A percentile compares a stretch with the other conserved stretches of the same genome.
These are phyloP conservation scores for Phragmites australis DNA, from an alignment of 176 grass and related monocot species.

Conservation along the genomic window DNA sequence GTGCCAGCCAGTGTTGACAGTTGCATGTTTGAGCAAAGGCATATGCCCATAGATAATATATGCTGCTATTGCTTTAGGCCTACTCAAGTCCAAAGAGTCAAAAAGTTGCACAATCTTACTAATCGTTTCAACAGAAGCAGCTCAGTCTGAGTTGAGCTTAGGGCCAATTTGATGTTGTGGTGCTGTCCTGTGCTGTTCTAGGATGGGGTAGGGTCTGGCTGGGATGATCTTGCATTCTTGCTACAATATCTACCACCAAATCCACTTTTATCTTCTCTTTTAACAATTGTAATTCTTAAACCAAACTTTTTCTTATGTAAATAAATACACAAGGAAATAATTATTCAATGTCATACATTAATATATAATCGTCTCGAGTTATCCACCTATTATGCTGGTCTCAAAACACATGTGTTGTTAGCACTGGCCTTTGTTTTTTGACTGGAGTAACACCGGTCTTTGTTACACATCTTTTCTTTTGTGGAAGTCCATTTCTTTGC, in stretches of 20 bases:
- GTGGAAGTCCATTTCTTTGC: conserved; percentile 21
- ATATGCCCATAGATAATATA: not conserved
- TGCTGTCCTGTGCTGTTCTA: not conserved
- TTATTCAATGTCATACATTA: not conserved
- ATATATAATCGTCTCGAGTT: not conserved
- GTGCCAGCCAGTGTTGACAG: conserved; percentile 7
- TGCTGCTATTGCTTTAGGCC: not conserved
- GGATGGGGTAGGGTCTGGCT: not conserved
- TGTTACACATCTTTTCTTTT: conserved; percentile 12
- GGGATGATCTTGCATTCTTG: not conserved
- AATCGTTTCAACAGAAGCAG: conserved; percentile 16
- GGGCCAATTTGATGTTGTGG: not conserved
- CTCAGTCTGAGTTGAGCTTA: not conserved
- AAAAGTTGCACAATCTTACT: not conserved
- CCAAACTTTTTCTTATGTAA: not conserved
- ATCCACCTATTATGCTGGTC: not conserved
- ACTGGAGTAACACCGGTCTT: not conserved
- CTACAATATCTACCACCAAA: conserved; percentile 9
- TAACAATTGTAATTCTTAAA: conserved; percentile 15
- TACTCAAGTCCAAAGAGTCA: not conserved
- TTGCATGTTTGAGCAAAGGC: conserved; percentile 7
- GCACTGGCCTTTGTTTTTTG: not conserved
- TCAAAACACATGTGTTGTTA: conserved; percentile 14
- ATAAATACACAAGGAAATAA: conserved; percentile 4
- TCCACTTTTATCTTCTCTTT: conserved; percentile 9